A percentile compares a stretch with the other conserved stretches of the same genome.
Evolutionary conservation across 306 rosid species (phyloP).

Genomic region (Quercus wislizeni): DNA sequence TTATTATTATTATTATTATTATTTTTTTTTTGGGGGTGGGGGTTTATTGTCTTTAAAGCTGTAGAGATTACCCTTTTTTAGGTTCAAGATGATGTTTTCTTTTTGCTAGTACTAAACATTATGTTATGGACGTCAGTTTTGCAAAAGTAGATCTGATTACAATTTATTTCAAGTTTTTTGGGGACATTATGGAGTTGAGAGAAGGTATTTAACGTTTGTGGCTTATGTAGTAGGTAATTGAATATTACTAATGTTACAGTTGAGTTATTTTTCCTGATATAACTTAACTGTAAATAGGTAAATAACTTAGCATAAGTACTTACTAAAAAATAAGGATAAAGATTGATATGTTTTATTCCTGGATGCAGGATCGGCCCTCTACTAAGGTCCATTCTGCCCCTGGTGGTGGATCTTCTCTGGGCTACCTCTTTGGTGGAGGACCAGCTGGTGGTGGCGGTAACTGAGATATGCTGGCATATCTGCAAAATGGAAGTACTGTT

Average conservation of each 20-base stretch:
- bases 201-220: neutral
- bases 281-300: neutral
- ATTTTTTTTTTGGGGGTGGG: too few species aligned
- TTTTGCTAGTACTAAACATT: neutral
- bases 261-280: neutral
- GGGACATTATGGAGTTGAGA: neutral
- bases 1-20: too few species aligned
- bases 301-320: too few species aligned
- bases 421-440: slow-evolving; percentile 82
- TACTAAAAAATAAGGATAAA: neutral
- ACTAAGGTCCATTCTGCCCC: slow-evolving; percentile 98
- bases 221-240: neutral
- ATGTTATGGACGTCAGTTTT: neutral
- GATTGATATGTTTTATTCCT: slow-evolving; percentile 4
- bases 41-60: neutral
- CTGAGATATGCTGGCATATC: slow-evolving; percentile 27
- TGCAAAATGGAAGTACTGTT: slow-evolving; percentile 1
- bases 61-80: neutral
- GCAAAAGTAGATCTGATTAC: neutral
- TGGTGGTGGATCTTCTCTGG: slow-evolving; percentile 95
- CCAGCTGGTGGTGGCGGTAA: slow-evolving; percentile 46
- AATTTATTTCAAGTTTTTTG: neutral
- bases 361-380: slow-evolving; percentile 91
- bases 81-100: neutral
- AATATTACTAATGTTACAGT: neutral